A percentile compares a stretch with the other conserved stretches of the same genome.
Evolutionary conservation across 352 stramenopile genomes (phyloP).

Genomic region (Phytophthora ohioensis): DNA sequence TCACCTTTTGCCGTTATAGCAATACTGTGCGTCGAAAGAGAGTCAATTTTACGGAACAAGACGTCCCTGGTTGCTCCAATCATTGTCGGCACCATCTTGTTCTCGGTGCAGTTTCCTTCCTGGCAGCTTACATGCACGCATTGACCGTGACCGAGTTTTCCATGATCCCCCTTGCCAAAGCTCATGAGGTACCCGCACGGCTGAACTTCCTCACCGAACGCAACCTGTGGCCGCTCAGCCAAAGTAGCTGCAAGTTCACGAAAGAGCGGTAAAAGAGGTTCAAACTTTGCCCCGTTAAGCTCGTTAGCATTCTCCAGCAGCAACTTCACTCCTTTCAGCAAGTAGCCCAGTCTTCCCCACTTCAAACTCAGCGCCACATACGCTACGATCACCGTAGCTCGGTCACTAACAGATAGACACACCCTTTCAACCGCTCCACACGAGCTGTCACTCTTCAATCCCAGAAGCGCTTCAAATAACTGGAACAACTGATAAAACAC

Average conservation of each 20-base stretch:
- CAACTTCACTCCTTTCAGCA: slow-evolving; percentile 53
- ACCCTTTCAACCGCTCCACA: neutral
- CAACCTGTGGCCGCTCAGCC: slow-evolving; percentile 31
- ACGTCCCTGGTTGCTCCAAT: slow-evolving; percentile 62
- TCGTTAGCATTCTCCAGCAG: slow-evolving; percentile 42
- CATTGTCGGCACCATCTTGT: slow-evolving; percentile 76
- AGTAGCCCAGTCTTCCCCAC: slow-evolving; percentile 60
- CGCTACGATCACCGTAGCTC: slow-evolving; percentile 48
- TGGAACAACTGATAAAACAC: slow-evolving; percentile 68
- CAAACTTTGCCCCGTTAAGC: slow-evolving; percentile 31
- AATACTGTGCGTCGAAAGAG: slow-evolving; percentile 85
- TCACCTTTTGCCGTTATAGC: slow-evolving; percentile 72
- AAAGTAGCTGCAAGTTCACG: slow-evolving; percentile 46
- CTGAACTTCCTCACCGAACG: slow-evolving; percentile 41
- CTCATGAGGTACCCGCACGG: slow-evolving; percentile 71
- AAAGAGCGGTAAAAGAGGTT: slow-evolving; percentile 46
- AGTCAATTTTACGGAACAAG: slow-evolving; percentile 77
- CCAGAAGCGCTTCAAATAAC: slow-evolving; percentile 54
- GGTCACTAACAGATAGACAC: slow-evolving; percentile 36
- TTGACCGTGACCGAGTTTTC: slow-evolving; percentile 82
- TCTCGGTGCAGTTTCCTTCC: slow-evolving; percentile 86
- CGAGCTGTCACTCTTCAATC: slow-evolving; percentile 6
- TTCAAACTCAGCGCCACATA: slow-evolving; percentile 79
- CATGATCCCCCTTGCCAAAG: slow-evolving; percentile 88
- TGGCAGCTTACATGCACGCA: slow-evolving; percentile 70